A percentile compares a stretch with the other conserved stretches of the same genome.
Conservation (phyloP, 2,329 filamentous ascomycete species). For the Fusarium haematococcum region DNA sequence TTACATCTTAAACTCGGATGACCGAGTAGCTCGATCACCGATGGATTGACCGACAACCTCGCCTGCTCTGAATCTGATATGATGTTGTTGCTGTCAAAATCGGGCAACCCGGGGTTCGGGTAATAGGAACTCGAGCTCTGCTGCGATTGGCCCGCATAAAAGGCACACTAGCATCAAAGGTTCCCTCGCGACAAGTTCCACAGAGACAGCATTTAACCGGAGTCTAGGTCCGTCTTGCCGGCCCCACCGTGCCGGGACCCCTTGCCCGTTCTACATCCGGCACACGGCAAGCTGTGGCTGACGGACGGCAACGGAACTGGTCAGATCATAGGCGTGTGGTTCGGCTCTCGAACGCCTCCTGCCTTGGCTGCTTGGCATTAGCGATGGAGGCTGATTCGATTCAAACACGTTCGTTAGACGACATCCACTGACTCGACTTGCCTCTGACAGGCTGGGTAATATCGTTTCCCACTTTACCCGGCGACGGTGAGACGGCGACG, state of each 20-base stretch:
- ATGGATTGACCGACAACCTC: background rate
- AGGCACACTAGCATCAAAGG: constrained; percentile 10
- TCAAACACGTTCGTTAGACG: background rate
- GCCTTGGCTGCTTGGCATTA: background rate
- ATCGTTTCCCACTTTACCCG: constrained; percentile 11
- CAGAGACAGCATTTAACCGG: constrained; percentile 24
- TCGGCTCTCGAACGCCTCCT: constrained; percentile 5
- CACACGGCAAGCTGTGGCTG: constrained; percentile 15
- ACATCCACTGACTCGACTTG: background rate
- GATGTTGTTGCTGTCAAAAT: constrained; percentile 11
- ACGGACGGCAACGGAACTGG: constrained; percentile 1
- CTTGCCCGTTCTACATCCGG: background rate
- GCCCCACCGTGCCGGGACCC: background rate
- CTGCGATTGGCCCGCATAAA: constrained; percentile 31
- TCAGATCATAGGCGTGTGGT: constrained; percentile 22
- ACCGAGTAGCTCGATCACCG: background rate
- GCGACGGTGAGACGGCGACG: background rate
- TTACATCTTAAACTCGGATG: background rate
- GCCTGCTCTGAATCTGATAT: background rate
- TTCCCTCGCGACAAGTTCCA: background rate
- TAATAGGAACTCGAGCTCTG: background rate
- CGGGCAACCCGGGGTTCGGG: constrained; percentile 1
- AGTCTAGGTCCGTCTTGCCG: background rate
- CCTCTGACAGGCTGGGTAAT: constrained; percentile 12
- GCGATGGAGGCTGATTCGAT: background rate